Conservation (phyloP, 257 asterid genomes). For the Solanum stenotomum region DNA sequence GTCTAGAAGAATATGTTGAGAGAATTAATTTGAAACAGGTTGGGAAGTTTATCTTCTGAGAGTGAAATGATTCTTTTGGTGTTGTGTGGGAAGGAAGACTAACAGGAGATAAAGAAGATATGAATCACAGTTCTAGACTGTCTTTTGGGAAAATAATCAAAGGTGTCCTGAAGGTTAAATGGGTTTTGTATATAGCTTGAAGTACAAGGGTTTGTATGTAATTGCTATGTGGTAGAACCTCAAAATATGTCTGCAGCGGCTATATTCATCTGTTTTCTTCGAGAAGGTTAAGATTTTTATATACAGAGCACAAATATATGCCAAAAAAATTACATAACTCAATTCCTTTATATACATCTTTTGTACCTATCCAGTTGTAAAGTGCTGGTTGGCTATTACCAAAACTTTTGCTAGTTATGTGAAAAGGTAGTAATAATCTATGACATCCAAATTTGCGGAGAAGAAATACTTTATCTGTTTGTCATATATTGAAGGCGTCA, state of each 20-base stretch:
- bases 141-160: neutral
- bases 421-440: neutral
- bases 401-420: neutral
- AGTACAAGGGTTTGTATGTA: neutral
- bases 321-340: neutral
- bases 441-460: neutral
- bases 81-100: neutral
- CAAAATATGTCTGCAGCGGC: neutral
- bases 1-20: neutral
- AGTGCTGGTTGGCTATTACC: neutral
- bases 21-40: neutral
- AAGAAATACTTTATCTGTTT: neutral
- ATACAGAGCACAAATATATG: neutral
- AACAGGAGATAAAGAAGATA: neutral
- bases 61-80: neutral
- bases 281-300: neutral
- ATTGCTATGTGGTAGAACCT: neutral
- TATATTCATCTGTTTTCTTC: no score
- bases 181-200: neutral
- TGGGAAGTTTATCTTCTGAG: neutral
- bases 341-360: neutral
- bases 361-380: neutral
- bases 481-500: neutral
- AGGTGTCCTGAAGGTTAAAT: neutral
- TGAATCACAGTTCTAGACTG: neutral